Percentiles rank a stretch among this genome's conserved stretches.
phyloP scores from a whole-genome alignment of 2,329 filamentous ascomycete species.

The Ophiostoma perfectum region DNA sequence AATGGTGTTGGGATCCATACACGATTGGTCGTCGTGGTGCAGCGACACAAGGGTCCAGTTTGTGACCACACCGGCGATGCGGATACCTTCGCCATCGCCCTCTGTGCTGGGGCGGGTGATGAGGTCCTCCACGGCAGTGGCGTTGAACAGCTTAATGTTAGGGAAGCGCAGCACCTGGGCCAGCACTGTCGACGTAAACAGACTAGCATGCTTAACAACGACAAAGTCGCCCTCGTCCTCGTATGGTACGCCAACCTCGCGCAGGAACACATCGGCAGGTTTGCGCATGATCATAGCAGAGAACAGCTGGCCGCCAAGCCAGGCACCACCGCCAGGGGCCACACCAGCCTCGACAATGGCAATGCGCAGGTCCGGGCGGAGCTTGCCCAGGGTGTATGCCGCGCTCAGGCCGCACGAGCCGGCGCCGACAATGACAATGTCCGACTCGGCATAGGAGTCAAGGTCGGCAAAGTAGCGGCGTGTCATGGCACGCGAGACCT shows the following conservation, averaged over 20 bases:
- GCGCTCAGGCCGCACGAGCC: constrained; percentile 77
- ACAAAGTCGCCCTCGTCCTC: constrained; percentile 87
- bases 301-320: constrained; percentile 92
- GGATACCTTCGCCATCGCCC: constrained; percentile 47
- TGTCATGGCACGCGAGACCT: constrained; percentile 91
- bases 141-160: constrained; percentile 96
- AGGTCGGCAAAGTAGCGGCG: constrained; percentile 88
- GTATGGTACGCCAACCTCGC: constrained; percentile 74
- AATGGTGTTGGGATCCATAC: constrained; percentile 98
- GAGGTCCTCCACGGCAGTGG: constrained; percentile 84
- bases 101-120: constrained; percentile 61
- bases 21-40: constrained; percentile 83
- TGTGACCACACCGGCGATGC: constrained; percentile 83
- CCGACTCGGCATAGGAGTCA: constrained; percentile 82
- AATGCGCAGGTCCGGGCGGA: constrained; percentile 84
- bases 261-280: constrained; percentile 78
- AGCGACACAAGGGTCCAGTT: constrained; percentile 93
- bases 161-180: constrained; percentile 77
- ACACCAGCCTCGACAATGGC: constrained; percentile 86
- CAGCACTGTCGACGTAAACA: constrained; percentile 85
- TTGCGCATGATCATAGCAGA: constrained; percentile 93
- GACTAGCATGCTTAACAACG: constrained; percentile 86
- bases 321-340: constrained; percentile 80
- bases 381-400: constrained; percentile 76
- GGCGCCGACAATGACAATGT: constrained; percentile 89